phyloP scores from a whole-genome alignment of 1,284 basidiomycete genomes.

The Thecaphora thlaspeos region DNA sequence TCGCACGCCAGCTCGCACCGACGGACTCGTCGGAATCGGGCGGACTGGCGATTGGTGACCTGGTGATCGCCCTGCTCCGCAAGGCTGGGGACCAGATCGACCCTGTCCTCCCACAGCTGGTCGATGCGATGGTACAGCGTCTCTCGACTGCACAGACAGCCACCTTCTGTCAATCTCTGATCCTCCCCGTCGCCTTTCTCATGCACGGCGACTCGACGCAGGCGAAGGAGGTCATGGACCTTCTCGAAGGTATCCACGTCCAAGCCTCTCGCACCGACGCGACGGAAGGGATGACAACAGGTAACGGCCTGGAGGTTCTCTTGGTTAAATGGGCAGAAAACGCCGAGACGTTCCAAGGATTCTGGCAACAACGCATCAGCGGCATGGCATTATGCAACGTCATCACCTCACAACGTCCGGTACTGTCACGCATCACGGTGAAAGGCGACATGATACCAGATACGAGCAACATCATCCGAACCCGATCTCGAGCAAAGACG shows the following conservation, averaged over 20 bases:
- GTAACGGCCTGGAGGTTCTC: conserved; percentile 74
- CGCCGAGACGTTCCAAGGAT: conserved; percentile 87
- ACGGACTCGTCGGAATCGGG: conserved; percentile 63
- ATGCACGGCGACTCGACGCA: conserved; percentile 73
- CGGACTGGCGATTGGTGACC: conserved; percentile 85
- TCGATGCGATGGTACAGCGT: conserved; percentile 77
- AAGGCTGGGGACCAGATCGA: conserved; percentile 71
- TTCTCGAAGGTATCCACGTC: conserved; percentile 60
- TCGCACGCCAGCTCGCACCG: conserved; percentile 41
- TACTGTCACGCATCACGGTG: conserved; percentile 70
- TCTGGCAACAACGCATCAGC: conserved; percentile 66
- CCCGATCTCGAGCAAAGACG: conserved; percentile 80
- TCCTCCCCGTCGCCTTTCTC: conserved; percentile 89
- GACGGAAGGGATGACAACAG: conserved; percentile 2
- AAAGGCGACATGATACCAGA: conserved; percentile 81
- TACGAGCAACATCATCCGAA: conserved; percentile 71
- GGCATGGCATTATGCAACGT: conserved; percentile 78
- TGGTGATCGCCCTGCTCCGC: conserved; percentile 87
- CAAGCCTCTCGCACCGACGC: conserved; percentile 1
- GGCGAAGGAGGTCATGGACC: conserved; percentile 37
- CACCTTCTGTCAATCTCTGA: conserved; percentile 75
- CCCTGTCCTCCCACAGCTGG: conserved; percentile 78
- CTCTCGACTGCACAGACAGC: conserved; percentile 81
- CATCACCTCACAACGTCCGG: conserved; percentile 68
- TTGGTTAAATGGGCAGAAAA: conserved; percentile 90